phyloP scores from a whole-genome alignment of 495 filamentous ascomycete genomes.

The Daldinia bambusicola region DNA sequence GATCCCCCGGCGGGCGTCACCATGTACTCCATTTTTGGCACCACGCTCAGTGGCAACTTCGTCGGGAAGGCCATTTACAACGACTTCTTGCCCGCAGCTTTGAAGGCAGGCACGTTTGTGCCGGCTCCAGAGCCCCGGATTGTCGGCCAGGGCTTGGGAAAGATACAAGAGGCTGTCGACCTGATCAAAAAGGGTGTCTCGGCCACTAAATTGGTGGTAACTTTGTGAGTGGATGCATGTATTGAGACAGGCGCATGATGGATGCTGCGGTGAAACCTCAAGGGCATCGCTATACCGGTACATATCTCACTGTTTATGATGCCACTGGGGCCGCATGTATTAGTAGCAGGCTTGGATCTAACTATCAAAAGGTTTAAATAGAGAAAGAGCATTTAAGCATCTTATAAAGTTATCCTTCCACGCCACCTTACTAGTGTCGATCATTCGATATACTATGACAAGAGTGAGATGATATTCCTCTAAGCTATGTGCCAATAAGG shows the following conservation, averaged over 20 bases:
- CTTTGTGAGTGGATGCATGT: slow-evolving; percentile 23
- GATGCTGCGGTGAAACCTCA: background rate
- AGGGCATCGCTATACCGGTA: slow-evolving; percentile 11
- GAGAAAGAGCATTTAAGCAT: background rate
- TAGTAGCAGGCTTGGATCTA: background rate
- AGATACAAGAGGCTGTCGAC: slow-evolving; percentile 41
- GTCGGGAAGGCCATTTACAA: slow-evolving; percentile 49
- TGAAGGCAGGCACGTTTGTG: slow-evolving; percentile 30
- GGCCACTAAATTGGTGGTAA: slow-evolving; percentile 56
- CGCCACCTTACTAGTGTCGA: background rate
- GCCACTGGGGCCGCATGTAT: background rate
- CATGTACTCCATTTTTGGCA: slow-evolving; percentile 38
- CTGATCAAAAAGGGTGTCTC: slow-evolving; percentile 53
- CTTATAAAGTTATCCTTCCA: background rate
- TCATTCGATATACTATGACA: background rate
- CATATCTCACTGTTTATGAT: slow-evolving; percentile 10
- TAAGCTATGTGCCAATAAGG: background rate
- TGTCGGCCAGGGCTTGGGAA: slow-evolving; percentile 33
- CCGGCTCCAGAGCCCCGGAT: slow-evolving; percentile 31
- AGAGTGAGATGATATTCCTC: background rate
- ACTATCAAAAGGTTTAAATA: background rate
- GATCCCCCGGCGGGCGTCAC: slow-evolving; percentile 27
- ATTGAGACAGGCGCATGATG: background rate
- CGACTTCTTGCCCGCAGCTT: slow-evolving; percentile 34
- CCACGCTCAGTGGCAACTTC: slow-evolving; percentile 40